Evolutionary conservation across 192 early-diverging fungal species (phyloP).

Genomic region (Helicostylum pulchrum): DNA sequence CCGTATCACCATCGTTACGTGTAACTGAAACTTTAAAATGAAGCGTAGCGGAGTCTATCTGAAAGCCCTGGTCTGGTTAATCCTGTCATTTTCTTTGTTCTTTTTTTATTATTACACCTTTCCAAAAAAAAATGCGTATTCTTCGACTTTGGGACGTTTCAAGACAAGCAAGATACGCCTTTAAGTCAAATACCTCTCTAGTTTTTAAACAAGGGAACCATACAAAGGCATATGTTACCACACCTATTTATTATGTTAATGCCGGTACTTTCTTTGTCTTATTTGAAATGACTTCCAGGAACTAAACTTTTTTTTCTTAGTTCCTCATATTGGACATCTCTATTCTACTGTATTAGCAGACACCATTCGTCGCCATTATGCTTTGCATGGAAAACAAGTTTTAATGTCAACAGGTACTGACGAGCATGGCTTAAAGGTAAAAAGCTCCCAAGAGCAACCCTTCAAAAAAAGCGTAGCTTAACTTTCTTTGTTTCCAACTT

Average conservation of each 20-base stretch:
- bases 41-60: too few species aligned
- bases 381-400: constrained; percentile 60
- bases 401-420: constrained; percentile 82
- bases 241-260: constrained; percentile 93
- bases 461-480: not conserved
- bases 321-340: constrained; percentile 93
- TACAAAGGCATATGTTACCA: constrained; percentile 64
- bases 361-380: constrained; percentile 70
- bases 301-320: constrained; percentile 39
- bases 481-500: not conserved
- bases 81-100: too few species aligned
- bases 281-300: not conserved
- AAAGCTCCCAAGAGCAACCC: not conserved
- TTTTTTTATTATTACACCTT: too few species aligned
- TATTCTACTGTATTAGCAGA: constrained; percentile 88
- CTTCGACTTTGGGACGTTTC: too few species aligned
- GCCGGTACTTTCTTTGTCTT: constrained; percentile 44
- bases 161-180: too few species aligned
- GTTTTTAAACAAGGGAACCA: constrained; percentile 7
- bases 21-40: too few species aligned
- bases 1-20: too few species aligned
- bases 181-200: too few species aligned
- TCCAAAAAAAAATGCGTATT: too few species aligned
- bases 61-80: too few species aligned
- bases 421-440: constrained; percentile 92